Conservation (phyloP, 129 eudicot genomes). For the Flaveria brownii region DNA sequence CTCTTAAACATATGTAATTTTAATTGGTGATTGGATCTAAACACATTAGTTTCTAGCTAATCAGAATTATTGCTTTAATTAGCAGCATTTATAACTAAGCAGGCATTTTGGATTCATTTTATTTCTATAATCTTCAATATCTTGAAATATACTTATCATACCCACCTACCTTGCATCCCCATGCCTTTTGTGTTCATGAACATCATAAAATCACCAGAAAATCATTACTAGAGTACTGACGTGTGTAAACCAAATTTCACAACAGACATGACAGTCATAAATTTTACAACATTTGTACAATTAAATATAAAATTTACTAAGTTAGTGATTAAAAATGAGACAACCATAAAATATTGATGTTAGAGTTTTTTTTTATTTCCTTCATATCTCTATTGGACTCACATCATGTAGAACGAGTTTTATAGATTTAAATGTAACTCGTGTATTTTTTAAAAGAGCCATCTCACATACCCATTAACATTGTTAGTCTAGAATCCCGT, state of each 20-base stretch:
- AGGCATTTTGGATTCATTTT: slow-evolving; percentile 11
- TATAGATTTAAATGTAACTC: not conserved
- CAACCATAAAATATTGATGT: not conserved
- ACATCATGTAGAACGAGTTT: not conserved
- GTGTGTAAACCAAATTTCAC: no score
- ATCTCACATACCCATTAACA: no score
- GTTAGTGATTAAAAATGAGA: no score
- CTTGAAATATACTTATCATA: not conserved
- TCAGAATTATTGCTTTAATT: slow-evolving; percentile 36
- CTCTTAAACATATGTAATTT: slow-evolving; percentile 42
- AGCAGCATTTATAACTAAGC: slow-evolving; percentile 25
- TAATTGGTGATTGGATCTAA: slow-evolving; percentile 42
- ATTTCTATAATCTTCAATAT: not conserved
- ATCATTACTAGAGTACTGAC: no score
- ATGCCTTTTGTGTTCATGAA: no score
- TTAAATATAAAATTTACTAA: no score
- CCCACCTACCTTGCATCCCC: no score
- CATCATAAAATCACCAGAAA: no score
- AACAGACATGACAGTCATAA: no score
- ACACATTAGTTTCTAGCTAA: slow-evolving; percentile 35
- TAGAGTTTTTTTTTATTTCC: not conserved
- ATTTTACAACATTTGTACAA: no score
- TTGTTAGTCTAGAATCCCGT: no score
- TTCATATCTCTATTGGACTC: not conserved
- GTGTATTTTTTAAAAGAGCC: no score